A percentile compares a stretch with the other conserved stretches of the same genome.
phyloP scores from a whole-genome alignment of 139 green algal species.

The Pleodorina starrii region DNA sequence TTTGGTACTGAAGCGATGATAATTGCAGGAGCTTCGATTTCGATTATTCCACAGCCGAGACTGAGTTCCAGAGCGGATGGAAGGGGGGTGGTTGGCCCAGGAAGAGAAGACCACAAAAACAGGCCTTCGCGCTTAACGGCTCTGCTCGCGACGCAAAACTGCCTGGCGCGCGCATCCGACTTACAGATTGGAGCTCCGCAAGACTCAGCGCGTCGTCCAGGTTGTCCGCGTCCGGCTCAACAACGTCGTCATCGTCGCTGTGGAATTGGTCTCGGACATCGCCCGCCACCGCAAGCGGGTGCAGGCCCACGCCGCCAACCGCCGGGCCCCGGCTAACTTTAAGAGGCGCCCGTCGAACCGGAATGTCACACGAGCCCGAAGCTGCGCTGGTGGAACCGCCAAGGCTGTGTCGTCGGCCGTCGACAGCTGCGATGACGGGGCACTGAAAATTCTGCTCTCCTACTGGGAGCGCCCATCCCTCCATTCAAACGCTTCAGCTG shows the following conservation, averaged over 20 bases:
- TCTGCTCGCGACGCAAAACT: too few species aligned
- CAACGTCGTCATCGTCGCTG: neutral
- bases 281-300: neutral
- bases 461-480: neutral
- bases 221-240: neutral
- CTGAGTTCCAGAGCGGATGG: too few species aligned
- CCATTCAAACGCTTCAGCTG: neutral
- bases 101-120: too few species aligned
- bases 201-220: slow-evolving; percentile 8
- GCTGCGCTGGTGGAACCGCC: neutral
- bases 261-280: neutral
- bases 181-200: slow-evolving; percentile 27
- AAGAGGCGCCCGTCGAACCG: neutral
- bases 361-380: neutral
- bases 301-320: neutral
- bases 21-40: too few species aligned
- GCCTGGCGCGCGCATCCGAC: too few species aligned
- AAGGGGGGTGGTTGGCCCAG: too few species aligned
- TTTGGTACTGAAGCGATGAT: too few species aligned
- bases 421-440: neutral
- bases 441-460: neutral
- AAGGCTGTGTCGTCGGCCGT: slow-evolving; percentile 7
- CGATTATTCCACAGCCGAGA: too few species aligned
- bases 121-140: too few species aligned
- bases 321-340: neutral